Evolutionary conservation across 768 basidiomycete genomes (phyloP), one percentile per base, ranked within the genome.

Genomic region (Trametes maxima): DNA sequence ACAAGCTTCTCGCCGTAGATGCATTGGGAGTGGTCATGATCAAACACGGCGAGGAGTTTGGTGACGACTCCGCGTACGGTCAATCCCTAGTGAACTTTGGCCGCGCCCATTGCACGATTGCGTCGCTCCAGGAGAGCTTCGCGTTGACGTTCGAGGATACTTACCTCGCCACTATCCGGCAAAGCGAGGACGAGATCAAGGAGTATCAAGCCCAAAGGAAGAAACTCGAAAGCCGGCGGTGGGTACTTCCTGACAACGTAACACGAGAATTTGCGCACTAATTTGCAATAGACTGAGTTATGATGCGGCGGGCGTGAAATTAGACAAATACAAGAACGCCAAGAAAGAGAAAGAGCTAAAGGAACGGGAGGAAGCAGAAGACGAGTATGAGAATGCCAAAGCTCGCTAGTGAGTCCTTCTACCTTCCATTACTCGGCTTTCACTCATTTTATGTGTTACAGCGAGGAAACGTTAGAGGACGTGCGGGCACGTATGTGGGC

Each of bases 201-300:
- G 94, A 94, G 57, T 95, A 91, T 64, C 89, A 94, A 59, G 70
- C 78, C 5, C 80, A 89, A 62, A 83, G 86, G 63, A 96, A 94
- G 82, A 95, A 94, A 71, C 75, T 95, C 16, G 94, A 96, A 58
- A 93, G 89, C 53, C 79, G 92, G 69, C 81, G 92, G 93, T 90
- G 61, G 52, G 79, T 71, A 64, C 40, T 22, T 42, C 10, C 19
- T 53, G 16, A 48, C 10, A 44, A n/a, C 22, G 36, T 36, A 1
- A 44, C 36, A 45, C 17, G 24, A 64, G 51, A 57, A 33, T 8
- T 33, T 33, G 3, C 28, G 55, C 19, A 6, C 28, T 24, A 44
- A 52, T 25, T 46, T 24, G 40, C 37, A 13, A 8, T 35, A 59
- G 94, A 69, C 73, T 90, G 59, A 86, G 87, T 57, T 87, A 86